Percentiles rank a stretch among this genome's conserved stretches.
Conservation (phyloP, 192 early-diverging fungal genomes). For the Rhizophagus prolifer region DNA sequence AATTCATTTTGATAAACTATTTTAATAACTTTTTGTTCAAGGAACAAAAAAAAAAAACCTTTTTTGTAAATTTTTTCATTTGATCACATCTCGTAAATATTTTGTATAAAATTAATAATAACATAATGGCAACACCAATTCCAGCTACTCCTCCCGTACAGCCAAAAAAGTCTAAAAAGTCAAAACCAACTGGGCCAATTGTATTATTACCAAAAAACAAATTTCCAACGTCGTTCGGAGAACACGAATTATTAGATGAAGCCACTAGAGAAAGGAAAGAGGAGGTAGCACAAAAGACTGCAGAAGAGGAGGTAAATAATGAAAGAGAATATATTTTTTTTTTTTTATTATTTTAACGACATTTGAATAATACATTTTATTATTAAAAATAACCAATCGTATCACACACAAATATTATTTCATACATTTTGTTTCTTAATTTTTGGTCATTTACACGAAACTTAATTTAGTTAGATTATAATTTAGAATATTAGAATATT, state of each 20-base stretch:
- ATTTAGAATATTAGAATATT: no score
- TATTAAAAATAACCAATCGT: no score
- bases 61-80: not conserved
- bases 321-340: not conserved
- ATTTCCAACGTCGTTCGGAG: not conserved
- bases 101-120: not conserved
- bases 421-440: no score
- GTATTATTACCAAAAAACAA: not conserved
- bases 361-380: no score
- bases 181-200: not conserved
- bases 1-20: not conserved
- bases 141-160: not conserved
- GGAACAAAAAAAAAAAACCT: no score
- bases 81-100: not conserved
- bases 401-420: no score
- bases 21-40: not conserved
- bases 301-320: not conserved
- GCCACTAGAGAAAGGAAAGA: not conserved
- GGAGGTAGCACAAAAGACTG: not conserved
- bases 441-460: no score
- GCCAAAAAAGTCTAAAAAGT: not conserved
- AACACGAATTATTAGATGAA: not conserved
- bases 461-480: no score
- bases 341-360: no score
- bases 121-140: not conserved